Conservation (phyloP, 768 basidiomycete genomes). For the Sistotremastrum niveocremeum region DNA sequence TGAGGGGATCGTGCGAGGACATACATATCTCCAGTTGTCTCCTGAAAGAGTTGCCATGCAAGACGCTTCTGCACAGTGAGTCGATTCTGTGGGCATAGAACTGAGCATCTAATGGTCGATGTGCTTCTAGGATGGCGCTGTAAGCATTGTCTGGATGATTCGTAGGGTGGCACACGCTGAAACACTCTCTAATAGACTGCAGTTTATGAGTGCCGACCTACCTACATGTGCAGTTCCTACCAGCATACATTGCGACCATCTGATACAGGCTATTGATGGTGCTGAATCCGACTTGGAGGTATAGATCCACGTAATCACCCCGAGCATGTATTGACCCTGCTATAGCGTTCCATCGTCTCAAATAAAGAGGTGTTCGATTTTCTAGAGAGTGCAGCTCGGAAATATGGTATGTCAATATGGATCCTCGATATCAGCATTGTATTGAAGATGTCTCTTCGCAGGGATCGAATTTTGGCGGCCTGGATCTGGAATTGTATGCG, state of each 20-base stretch:
- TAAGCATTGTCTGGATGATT: slow-evolving; percentile 22
- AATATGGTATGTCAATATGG: slow-evolving; percentile 34
- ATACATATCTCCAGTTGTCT: slow-evolving; percentile 77
- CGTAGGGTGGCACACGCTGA: not conserved
- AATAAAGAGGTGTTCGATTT: slow-evolving; percentile 99
- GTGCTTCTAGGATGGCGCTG: slow-evolving; percentile 59
- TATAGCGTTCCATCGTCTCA: slow-evolving; percentile 65
- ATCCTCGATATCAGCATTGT: not conserved
- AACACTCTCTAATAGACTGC: slow-evolving; percentile 38
- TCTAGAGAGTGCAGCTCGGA: slow-evolving; percentile 77
- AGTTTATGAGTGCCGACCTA: slow-evolving; percentile 96
- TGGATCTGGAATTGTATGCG: slow-evolving; percentile 63
- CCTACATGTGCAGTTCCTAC: slow-evolving; percentile 71
- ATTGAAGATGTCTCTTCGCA: slow-evolving; percentile 1
- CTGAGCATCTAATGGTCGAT: slow-evolving; percentile 2
- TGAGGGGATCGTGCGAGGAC: slow-evolving; percentile 63
- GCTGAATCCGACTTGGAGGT: slow-evolving; percentile 80
- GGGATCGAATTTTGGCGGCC: slow-evolving; percentile 97
- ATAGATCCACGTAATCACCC: slow-evolving; percentile 1
- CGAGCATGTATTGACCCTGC: not conserved
- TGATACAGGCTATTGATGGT: slow-evolving; percentile 88
- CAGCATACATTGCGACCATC: slow-evolving; percentile 95
- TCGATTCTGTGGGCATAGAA: slow-evolving; percentile 7
- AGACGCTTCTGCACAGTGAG: slow-evolving; percentile 83
- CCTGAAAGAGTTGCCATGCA: slow-evolving; percentile 98